Base-by-base conservation (phyloP, 345 rosid genomes). In the Gossypium arboreum region DNA sequence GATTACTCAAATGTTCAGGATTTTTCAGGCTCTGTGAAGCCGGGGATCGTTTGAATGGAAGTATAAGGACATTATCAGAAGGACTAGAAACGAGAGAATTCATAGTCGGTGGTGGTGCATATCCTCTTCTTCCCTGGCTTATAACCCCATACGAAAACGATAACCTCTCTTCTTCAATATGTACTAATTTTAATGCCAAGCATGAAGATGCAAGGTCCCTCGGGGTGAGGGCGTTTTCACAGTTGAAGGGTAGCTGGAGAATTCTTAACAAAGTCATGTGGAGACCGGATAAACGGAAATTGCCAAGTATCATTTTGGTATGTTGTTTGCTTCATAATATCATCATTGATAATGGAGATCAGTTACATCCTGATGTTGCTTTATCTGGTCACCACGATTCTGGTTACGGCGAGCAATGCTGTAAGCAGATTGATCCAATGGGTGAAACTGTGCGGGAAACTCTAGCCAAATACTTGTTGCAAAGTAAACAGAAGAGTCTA, bases 231-330 rank as follows among this genome's bases (percentile, higher is more conserved):
- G 89, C 97, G 17, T 86, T 92, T 79, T 83, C 82, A 65, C 97
- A 90, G 78, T 83, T 90, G 2, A 94, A 91, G 78, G 97, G 97
- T 27, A 90, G 94, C 79, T 91, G 98, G 97, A 90, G 97, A 78
- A 92, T 92, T 57, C 95, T 92, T 41, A 90, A 86, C 88, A 91
- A 91, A 80, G 97, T 92, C 20, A 92, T 90, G 97, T 94, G 98
- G 98, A 92, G 97, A 77, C 98, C 97, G 3, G 97, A 94, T 78
- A 91, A 90, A 77, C 83, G 89, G 79, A 94, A 94, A 73, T 86
- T 94, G 48, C 97, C 97, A 0, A 91, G 98, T 76, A 88, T 92
- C 18, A 89, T 94, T 73, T 74, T 94, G 80, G 94, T 93, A 88
- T 91, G 98, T 59, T 54, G 74, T 59, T 59, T 59, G 27, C 41